Percentiles rank a stretch among this genome's conserved stretches.
phyloP scores from a whole-genome alignment of 345 rosid genomes.

The Ricinus communis region DNA sequence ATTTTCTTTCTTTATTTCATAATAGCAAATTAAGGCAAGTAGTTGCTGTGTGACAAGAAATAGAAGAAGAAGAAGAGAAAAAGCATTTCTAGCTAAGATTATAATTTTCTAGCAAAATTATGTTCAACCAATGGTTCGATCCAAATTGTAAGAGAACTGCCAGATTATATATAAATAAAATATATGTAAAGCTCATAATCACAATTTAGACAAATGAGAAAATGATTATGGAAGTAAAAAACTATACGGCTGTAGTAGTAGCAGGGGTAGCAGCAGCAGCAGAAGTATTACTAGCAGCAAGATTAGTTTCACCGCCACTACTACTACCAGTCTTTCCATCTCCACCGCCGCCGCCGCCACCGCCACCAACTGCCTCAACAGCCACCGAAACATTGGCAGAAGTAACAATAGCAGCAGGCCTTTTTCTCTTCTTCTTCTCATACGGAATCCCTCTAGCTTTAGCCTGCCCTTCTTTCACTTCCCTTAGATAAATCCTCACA shows the following conservation, averaged over 20 bases:
- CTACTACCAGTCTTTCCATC: not conserved
- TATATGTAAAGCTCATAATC: constrained; percentile 11
- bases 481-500: constrained; percentile 36
- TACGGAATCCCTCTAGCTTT: constrained; percentile 36
- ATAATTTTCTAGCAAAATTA: not conserved
- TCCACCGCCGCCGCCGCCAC: constrained; percentile 13
- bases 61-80: not conserved
- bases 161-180: constrained; percentile 7
- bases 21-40: too few species aligned
- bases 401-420: not conserved
- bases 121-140: constrained; percentile 11
- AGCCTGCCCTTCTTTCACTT: constrained; percentile 33
- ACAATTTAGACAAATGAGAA: constrained; percentile 20
- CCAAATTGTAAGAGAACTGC: constrained; percentile 1
- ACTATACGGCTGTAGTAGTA: constrained; percentile 32
- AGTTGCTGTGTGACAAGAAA: too few species aligned
- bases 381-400: not conserved
- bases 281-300: not conserved
- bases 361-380: not conserved
- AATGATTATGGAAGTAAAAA: not conserved
- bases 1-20: too few species aligned
- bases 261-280: constrained; percentile 12
- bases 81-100: not conserved
- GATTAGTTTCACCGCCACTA: constrained; percentile 8
- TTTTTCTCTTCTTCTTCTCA: constrained; percentile 39